Base-by-base conservation (phyloP, 1,284 basidiomycete genomes). In the Puccinia polysora region DNA sequence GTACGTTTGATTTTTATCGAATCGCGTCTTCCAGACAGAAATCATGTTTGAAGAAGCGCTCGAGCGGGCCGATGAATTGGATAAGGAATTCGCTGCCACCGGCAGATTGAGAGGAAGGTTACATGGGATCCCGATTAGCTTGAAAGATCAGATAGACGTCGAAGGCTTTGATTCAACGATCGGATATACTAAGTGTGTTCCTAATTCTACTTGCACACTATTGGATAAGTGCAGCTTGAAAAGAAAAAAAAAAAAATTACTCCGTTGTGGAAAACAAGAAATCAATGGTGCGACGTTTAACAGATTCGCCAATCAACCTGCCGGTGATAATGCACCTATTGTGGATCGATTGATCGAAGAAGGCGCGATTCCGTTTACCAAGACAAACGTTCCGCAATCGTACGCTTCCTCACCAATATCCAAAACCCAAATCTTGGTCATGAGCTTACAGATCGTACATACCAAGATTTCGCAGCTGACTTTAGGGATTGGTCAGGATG, bases 111-210 rank as follows among this genome's bases (percentile, higher is more conserved):
- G 83, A 20, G 91, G 91, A 0, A 86, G 86, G 10, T 82, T 92
- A 43, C 89, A 90, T 78, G 91, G 91, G 32, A 85, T 95, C 18
- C 92, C 91, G 4, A 84, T 90, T 67, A 85, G 86, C 79, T 80
- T 88, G 77, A 89, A 94, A 78, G 86, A 92, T 78, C 83, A 84
- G 78, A 83, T 81, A 76, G 84, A 89, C 74, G 83, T 90, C 71
- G 78, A 79, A 45, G 88, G 87, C 3, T 83, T 85, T 25, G 89
- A 92, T 77, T 81, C 85, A 0, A 86, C 86, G 7, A 82, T 90
- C 49, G 91, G 91, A 3, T 90, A 88, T 78, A 87, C 88, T 0
- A 82, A 83, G 76, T 83, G 74, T 75, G 79, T 40, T 20, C 5
- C 25, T 4, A 52, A 30, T 50, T 64, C 5, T 43, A 5, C 34